phyloP scores from a whole-genome alignment of 1,284 basidiomycete genomes.

The Farysia itapuensis region DNA sequence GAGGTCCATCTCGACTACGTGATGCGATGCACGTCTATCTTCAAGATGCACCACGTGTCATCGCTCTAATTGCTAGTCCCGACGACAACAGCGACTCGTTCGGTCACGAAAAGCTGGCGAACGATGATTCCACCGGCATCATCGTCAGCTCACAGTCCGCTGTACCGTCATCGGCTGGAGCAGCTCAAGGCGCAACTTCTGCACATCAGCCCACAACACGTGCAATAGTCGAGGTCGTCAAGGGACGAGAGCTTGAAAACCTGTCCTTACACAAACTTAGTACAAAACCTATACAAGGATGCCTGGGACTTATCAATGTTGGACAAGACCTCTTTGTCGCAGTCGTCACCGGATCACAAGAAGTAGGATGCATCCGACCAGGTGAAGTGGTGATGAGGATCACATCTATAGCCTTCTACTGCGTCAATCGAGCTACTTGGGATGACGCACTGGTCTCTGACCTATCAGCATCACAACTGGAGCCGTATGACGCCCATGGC shows the following conservation, averaged over 20 bases:
- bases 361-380: constrained; percentile 41
- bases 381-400: constrained; percentile 42
- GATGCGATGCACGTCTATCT: constrained; percentile 52
- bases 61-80: constrained; percentile 26
- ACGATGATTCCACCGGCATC: neutral
- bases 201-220: constrained; percentile 11
- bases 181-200: constrained; percentile 9
- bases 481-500: constrained; percentile 25
- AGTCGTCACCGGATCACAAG: constrained; percentile 36
- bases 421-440: constrained; percentile 46
- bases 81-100: neutral
- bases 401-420: constrained; percentile 49
- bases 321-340: constrained; percentile 51
- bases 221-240: constrained; percentile 42
- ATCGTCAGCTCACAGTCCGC: neutral
- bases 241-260: constrained; percentile 14
- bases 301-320: constrained; percentile 52
- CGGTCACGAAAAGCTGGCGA: neutral
- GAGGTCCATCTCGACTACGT: too few species aligned
- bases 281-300: constrained; percentile 30
- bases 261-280: constrained; percentile 23
- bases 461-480: constrained; percentile 15
- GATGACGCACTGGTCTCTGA: constrained; percentile 38
- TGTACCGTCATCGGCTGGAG: constrained; percentile 1
- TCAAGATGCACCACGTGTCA: constrained; percentile 40